Evolutionary conservation across 164 flowering plant species (phyloP), one percentile per base, ranked within the genome.

Genomic region (Piper betle): DNA sequence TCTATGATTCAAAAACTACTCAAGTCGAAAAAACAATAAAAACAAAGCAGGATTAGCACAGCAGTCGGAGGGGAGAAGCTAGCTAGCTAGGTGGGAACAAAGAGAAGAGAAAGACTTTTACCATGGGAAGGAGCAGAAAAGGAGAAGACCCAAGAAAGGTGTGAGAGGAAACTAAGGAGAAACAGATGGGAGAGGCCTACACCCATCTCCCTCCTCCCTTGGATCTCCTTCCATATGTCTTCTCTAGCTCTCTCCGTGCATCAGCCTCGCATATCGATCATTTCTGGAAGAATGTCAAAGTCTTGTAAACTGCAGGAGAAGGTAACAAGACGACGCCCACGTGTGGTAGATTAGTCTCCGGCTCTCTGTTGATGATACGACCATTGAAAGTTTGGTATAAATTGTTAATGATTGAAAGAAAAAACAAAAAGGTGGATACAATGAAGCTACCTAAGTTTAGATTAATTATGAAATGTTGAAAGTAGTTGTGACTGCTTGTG

Each of bases 121-220:
- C 65, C 65, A 18, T 62, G 65, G 11, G 65, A 40, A 39, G 65
- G 65, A 15, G 42, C 37, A 39, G 10, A 53, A 39, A 54, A 62
- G 37, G 65, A 40, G 52, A 54, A 53, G 38, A 33, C 58, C 15
- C 11, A 55, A 15, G 58, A 55, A 3, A 55, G 19, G 20, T 20
- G 57, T 10, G 20, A 55, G 37, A 55, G 57, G 7, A 19, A 20
- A 38, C 3, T 25, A 39, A 55, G 38, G 17, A 55, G 39, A 25
- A 55, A 33, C 58, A 55, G 58, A 11, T 15, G 58, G 39, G 2
- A 33, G 38, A 38, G 58, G 39, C 58, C 25, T 55, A 25, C 25
- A 16, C 33, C 58, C 58, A 55, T 55, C 57, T 55, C 11, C 57
- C 37, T 37, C 20, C 37, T 37, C 19, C 57, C 37, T 55, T 11